These are phyloP conservation scores for Pyrenopolyporus hunteri DNA, from an alignment of 495 filamentous ascomycete species.

Conservation along the genomic window DNA sequence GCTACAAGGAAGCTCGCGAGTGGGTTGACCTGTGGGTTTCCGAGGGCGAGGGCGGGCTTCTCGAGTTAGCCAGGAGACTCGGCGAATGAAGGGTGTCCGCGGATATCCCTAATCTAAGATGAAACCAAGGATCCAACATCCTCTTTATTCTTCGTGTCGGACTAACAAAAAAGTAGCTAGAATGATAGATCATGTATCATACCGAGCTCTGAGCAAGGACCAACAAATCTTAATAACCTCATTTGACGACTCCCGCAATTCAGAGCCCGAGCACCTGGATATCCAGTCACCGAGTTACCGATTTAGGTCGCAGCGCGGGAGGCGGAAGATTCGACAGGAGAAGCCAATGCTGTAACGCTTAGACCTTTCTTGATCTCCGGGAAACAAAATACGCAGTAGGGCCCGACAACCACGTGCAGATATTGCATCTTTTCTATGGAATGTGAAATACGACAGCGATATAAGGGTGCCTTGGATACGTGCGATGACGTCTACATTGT, in stretches of 20 bases:
- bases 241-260: constrained; percentile 4
- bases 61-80: constrained; percentile 58
- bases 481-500: not conserved
- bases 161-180: constrained; percentile 7
- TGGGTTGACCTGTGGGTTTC: constrained; percentile 71
- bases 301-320: not conserved
- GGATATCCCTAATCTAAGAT: not conserved
- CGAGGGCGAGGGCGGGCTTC: constrained; percentile 57
- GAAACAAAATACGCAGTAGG: constrained; percentile 9
- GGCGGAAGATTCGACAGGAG: constrained; percentile 13
- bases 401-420: constrained; percentile 17
- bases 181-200: constrained; percentile 13
- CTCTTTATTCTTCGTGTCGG: not conserved
- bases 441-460: not conserved
- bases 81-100: constrained; percentile 33
- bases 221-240: constrained; percentile 1
- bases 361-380: not conserved
- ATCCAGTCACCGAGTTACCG: constrained; percentile 5
- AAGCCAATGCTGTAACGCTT: constrained; percentile 15
- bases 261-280: constrained; percentile 4
- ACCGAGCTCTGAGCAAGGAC: constrained; percentile 9
- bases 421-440: constrained; percentile 21
- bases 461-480: not conserved
- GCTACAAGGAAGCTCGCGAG: constrained; percentile 57
- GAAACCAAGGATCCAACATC: not conserved